These are phyloP conservation scores for Penicillium dipodomyicola DNA, from an alignment of 495 filamentous ascomycete genomes.

Conservation along the genomic window DNA sequence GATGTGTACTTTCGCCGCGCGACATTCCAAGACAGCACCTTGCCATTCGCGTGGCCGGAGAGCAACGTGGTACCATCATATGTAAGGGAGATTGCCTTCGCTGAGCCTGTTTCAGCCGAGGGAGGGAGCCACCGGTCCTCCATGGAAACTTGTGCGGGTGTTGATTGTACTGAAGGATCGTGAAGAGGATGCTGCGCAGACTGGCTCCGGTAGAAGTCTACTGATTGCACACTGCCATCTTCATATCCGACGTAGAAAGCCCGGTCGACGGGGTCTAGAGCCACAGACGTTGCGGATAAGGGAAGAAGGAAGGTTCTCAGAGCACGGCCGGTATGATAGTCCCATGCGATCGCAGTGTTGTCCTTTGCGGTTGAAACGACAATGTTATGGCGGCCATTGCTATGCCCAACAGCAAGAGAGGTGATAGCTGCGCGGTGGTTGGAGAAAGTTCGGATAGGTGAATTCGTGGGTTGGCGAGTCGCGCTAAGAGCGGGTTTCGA, in stretches of 20 bases:
- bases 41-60: constrained; percentile 78
- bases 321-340: constrained; percentile 71
- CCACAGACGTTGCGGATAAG: constrained; percentile 65
- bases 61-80: constrained; percentile 80
- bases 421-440: constrained; percentile 80
- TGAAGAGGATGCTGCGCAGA: constrained; percentile 51
- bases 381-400: constrained; percentile 65
- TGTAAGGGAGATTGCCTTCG: constrained; percentile 62
- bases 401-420: constrained; percentile 64
- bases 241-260: constrained; percentile 80
- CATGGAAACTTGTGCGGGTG: constrained; percentile 55
- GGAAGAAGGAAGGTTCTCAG: constrained; percentile 79
- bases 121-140: constrained; percentile 61
- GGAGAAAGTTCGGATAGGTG: constrained; percentile 64
- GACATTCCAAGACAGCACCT: constrained; percentile 77
- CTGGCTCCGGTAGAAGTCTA: constrained; percentile 67
- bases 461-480: constrained; percentile 45
- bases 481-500: constrained; percentile 39
- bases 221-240: constrained; percentile 76
- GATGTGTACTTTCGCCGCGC: constrained; percentile 59
- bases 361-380: constrained; percentile 77
- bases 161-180: constrained; percentile 51
- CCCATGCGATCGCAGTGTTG: constrained; percentile 82
- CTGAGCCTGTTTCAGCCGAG: constrained; percentile 58
- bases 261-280: constrained; percentile 79